Base-by-base conservation (phyloP, 2,329 filamentous ascomycete species). In the Westerdykella aurantiaca region DNA sequence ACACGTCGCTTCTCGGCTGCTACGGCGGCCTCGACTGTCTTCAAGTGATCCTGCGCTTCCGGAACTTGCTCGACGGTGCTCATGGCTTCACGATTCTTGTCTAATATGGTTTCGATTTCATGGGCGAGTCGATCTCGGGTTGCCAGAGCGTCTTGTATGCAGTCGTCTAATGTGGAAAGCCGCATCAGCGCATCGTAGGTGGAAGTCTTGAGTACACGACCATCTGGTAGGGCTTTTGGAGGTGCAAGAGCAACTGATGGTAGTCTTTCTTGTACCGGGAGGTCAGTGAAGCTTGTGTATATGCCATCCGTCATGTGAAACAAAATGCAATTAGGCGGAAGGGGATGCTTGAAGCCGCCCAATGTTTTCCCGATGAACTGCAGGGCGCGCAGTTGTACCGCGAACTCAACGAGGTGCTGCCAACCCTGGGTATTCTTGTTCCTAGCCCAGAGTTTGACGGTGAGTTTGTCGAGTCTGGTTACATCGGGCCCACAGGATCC, bases 101-200 rank as follows among this genome's bases (percentile, higher is more conserved):
- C 56, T 1, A 73, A 58, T 23, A 73, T 64, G 11, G 50, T 49
- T 47, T 86, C 86, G 51, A 96, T 94, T 51, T 95, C 87, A n/a
- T 76, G 70, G 38, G 87, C 81, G 7, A 97, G 74, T 42, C 77
- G 76, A 47, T 86, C 81, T 12, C 86, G 81, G 0, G 88, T 94
- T 1, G 82, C 79, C 9, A 95, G 71, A 1, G 89, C 89, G 66
- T 97, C 91, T 61, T 94, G 88, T 18, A 96, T 87, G 43, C 89
- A 95, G 61, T 86, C 87, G 50, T 95, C 88, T 13, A 97, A 75
- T 45, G 90, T 95, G 5, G 87, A 84, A 10, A 97, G 75, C 47
- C 86, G 84, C 83, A 96, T 91, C 16, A 97, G 73, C 2, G 86
- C 81, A 58, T 88, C 89, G 64, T 95, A 96, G 0, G 89, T 89